Evolutionary conservation across 352 stramenopile species (phyloP).

Genomic region (Pythium rhizo-oryzae): DNA sequence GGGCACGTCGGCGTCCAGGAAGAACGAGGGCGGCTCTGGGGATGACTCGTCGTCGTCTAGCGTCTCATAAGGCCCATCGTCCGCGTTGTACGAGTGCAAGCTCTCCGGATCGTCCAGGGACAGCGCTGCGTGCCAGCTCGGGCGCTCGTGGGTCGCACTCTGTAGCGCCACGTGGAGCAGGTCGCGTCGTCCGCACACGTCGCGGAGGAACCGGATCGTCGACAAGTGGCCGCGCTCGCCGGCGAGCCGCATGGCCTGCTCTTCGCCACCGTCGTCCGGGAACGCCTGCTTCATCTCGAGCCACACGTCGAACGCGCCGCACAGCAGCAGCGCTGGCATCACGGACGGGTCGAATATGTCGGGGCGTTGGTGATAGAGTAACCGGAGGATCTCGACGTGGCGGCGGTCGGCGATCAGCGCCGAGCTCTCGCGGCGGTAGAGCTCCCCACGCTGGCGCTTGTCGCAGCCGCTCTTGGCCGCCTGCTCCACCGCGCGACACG

Average conservation of each 20-base stretch:
- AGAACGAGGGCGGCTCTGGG: neutral
- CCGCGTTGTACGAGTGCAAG: neutral
- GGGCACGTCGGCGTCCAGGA: neutral
- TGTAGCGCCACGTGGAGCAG: neutral
- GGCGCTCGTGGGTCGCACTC: neutral
- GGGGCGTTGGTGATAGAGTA: neutral
- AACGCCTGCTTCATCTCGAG: neutral
- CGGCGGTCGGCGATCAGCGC: neutral
- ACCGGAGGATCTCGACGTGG: slow-evolving; percentile 6
- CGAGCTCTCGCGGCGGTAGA: neutral
- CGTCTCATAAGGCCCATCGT: too few relatives aligned
- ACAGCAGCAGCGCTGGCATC: slow-evolving; percentile 1
- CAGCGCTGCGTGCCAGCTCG: slow-evolving; percentile 1
- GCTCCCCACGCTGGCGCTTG: neutral
- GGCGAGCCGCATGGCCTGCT: neutral
- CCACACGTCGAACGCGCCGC: slow-evolving; percentile 10
- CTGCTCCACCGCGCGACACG: neutral
- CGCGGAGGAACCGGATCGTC: slow-evolving; percentile 3
- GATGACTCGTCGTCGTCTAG: neutral
- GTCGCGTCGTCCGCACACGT: neutral
- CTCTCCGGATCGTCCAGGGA: neutral
- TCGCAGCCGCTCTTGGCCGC: slow-evolving; percentile 3
- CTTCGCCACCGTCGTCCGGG: neutral
- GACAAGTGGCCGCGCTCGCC: slow-evolving; percentile 5
- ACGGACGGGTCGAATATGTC: neutral